Evolutionary conservation across 106 monocot species (phyloP).

Genomic region (Apostasia shenzhenica): DNA sequence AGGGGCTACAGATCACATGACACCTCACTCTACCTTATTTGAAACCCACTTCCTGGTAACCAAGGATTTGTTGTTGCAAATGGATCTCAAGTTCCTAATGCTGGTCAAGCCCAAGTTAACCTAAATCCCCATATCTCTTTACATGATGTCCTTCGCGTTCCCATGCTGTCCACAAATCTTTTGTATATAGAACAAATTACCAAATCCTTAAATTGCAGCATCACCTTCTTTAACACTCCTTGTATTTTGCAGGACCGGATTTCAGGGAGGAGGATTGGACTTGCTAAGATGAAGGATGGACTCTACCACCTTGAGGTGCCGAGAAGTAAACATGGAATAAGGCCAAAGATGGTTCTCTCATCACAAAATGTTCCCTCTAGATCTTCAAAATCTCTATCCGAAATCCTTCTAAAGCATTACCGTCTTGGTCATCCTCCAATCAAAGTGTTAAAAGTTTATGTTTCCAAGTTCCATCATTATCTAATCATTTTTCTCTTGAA

Average conservation of each 20-base stretch:
- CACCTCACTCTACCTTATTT: neutral
- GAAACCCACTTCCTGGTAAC: neutral
- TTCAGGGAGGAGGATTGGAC: conserved; percentile 4
- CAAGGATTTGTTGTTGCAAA: neutral
- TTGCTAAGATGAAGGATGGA: neutral
- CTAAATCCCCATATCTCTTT: neutral
- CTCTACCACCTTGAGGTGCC: neutral
- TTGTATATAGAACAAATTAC: neutral
- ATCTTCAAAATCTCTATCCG: too few relatives aligned
- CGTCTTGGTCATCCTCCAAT: conserved; percentile 1
- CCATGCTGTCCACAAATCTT: neutral
- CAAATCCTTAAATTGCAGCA: neutral
- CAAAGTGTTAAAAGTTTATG: neutral
- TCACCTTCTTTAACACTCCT: neutral
- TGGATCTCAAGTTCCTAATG: neutral
- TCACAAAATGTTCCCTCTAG: too few relatives aligned
- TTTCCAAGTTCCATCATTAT: neutral
- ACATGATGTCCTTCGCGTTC: neutral
- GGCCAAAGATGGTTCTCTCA: neutral
- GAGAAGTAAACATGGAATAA: neutral
- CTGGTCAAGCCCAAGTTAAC: neutral
- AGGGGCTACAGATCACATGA: neutral
- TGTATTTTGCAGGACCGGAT: neutral
- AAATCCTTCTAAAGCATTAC: conserved; percentile 4
- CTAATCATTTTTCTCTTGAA: neutral